Evolutionary conservation across 331 rosid species (phyloP).

Genomic region (Prunus yedoensis): DNA sequence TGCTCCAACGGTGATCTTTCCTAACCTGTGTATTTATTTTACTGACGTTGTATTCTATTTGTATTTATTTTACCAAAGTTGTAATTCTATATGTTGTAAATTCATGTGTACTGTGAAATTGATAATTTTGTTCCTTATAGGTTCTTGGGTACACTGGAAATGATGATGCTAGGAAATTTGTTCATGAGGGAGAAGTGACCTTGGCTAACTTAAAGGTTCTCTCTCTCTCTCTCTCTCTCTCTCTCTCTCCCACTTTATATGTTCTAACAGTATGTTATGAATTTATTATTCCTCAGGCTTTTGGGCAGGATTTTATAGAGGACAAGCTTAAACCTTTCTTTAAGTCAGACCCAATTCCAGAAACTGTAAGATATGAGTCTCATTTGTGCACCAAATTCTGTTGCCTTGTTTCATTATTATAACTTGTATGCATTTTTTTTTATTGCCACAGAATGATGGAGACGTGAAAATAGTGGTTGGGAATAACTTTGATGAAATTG

Average conservation of each 20-base stretch:
- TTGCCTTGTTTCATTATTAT: slow-evolving; percentile 18
- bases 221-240: background rate
- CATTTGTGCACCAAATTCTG: slow-evolving; percentile 12
- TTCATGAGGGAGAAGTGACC: slow-evolving; percentile 69
- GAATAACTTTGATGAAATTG: slow-evolving; percentile 84
- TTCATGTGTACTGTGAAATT: slow-evolving; percentile 9
- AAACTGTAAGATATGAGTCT: slow-evolving; percentile 57
- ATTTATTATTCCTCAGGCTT: slow-evolving; percentile 46
- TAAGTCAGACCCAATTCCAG: slow-evolving; percentile 93
- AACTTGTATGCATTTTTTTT: slow-evolving; percentile 12
- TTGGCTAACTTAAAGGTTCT: slow-evolving; percentile 72
- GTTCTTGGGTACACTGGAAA: slow-evolving; percentile 85
- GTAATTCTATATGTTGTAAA: slow-evolving; percentile 10
- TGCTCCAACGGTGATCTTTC: slow-evolving; percentile 66
- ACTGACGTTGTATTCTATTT: background rate
- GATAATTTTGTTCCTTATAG: slow-evolving; percentile 34
- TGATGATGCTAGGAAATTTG: slow-evolving; percentile 80
- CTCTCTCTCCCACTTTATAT: background rate
- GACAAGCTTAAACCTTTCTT: slow-evolving; percentile 91
- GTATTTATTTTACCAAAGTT: background rate
- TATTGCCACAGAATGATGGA: slow-evolving; percentile 62
- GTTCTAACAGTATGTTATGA: slow-evolving; percentile 10
- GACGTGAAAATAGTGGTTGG: slow-evolving; percentile 95
- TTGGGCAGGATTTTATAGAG: slow-evolving; percentile 82
- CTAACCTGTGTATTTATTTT: background rate